phyloP scores from a whole-genome alignment of 2,329 filamentous ascomycete species.

The Curvularia lunata region DNA sequence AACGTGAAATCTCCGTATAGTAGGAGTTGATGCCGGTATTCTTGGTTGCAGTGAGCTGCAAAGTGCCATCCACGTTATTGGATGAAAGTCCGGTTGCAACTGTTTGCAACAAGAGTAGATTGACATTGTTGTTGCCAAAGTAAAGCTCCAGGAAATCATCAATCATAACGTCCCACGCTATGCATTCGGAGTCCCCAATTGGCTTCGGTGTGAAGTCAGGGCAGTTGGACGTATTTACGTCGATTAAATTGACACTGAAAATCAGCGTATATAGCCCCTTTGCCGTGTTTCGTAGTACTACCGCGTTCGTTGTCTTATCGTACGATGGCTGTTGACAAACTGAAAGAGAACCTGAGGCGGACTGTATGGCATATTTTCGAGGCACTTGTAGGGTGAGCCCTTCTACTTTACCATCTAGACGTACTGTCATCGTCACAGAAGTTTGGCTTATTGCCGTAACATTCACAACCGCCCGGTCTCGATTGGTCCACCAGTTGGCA shows the following conservation, averaged over 20 bases:
- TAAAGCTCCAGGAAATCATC: conserved; percentile 17
- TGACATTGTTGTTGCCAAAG: conserved; percentile 19
- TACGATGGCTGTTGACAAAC: conserved; percentile 15
- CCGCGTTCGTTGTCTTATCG: conserved; percentile 13
- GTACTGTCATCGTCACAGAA: conserved; percentile 13
- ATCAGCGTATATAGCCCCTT: conserved; percentile 9
- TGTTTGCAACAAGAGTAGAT: conserved; percentile 12
- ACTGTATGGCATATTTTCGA: conserved; percentile 8
- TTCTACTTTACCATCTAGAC: conserved; percentile 8
- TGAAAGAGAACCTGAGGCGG: conserved; percentile 9
- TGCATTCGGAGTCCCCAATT: conserved; percentile 10
- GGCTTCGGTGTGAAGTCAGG: conserved; percentile 14
- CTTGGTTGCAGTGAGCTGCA: conserved; percentile 14
- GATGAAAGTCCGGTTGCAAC: conserved; percentile 13
- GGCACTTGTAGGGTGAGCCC: conserved; percentile 13
- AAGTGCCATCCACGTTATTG: conserved; percentile 12
- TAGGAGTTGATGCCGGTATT: conserved; percentile 15
- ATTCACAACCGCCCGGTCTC: conserved; percentile 5
- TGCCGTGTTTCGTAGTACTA: conserved; percentile 14
- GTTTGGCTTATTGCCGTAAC: conserved; percentile 3
- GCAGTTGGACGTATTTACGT: conserved; percentile 8
- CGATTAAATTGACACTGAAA: neutral
- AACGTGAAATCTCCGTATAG: conserved; percentile 16
- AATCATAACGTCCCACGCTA: conserved; percentile 16
- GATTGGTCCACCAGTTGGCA: conserved; percentile 17